phyloP scores from a whole-genome alignment of 768 basidiomycete genomes.

The Suillus clintonianus region DNA sequence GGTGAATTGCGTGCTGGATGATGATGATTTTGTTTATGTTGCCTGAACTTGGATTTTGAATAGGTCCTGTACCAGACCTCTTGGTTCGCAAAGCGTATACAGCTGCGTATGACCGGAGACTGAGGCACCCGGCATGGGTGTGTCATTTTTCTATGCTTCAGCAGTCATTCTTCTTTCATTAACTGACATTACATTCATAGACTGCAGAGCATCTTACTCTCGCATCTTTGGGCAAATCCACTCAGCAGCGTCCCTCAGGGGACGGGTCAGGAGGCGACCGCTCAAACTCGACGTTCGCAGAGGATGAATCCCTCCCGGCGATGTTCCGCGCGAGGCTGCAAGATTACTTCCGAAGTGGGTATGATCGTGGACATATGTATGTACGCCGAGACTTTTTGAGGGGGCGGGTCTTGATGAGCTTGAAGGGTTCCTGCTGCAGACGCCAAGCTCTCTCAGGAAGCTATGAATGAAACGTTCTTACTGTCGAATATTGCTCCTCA shows the following conservation, averaged over 20 bases:
- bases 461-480: constrained; percentile 96
- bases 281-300: constrained; percentile 73
- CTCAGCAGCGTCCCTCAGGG: constrained; percentile 31
- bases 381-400: constrained; percentile 26
- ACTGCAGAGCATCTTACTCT: constrained; percentile 94
- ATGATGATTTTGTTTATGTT: constrained; percentile 3
- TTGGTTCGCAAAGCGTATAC: constrained; percentile 83
- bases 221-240: constrained; percentile 63
- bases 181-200: constrained; percentile 38
- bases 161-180: neutral
- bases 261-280: constrained; percentile 64
- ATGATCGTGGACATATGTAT: constrained; percentile 96
- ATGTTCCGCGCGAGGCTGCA: constrained; percentile 79
- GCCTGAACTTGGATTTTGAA: constrained; percentile 7
- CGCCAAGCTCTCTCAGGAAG: constrained; percentile 86
- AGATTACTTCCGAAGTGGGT: constrained; percentile 92
- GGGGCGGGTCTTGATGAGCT: neutral
- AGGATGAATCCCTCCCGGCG: constrained; percentile 78
- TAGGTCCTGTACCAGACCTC: constrained; percentile 83
- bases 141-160: constrained; percentile 13
- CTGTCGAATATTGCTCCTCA: constrained; percentile 97
- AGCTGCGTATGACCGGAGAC: constrained; percentile 85
- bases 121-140: constrained; percentile 95
- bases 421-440: constrained; percentile 94
- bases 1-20: constrained; percentile 46